phyloP scores from a whole-genome alignment of 2,329 filamentous ascomycete genomes.

The Aspergillus sp. region DNA sequence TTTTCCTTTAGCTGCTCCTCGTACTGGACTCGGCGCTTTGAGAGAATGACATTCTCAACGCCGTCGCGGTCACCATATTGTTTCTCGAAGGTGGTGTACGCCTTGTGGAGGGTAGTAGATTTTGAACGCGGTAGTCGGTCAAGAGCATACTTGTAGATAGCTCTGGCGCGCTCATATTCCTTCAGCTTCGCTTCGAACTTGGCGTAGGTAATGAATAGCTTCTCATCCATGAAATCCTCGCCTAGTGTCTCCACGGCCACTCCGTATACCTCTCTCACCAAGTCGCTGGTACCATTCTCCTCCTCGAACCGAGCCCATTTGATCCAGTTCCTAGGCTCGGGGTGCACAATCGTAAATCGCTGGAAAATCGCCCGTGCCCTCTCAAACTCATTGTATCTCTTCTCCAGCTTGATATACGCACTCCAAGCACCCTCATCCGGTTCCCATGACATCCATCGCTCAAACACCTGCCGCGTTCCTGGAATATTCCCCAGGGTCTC shows the following conservation, averaged over 20 bases:
- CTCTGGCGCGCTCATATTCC: conserved; percentile 87
- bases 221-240: conserved; percentile 95
- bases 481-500: conserved; percentile 95
- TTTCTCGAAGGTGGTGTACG: conserved; percentile 97
- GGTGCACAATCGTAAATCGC: conserved; percentile 87
- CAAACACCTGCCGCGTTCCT: conserved; percentile 89
- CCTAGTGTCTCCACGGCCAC: conserved; percentile 84
- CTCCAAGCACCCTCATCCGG: conserved; percentile 95
- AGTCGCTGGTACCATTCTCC: conserved; percentile 86
- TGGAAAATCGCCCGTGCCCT: conserved; percentile 87
- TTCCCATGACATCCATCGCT: conserved; percentile 98
- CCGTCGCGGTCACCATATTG: conserved; percentile 93
- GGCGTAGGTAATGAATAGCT: conserved; percentile 93
- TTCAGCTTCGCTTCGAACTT: conserved; percentile 92
- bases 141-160: conserved; percentile 95
- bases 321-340: conserved; percentile 95
- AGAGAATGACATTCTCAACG: conserved; percentile 92
- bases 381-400: conserved; percentile 89
- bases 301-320: conserved; percentile 98
- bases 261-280: conserved; percentile 90
- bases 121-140: conserved; percentile 87
- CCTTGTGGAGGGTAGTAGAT: conserved; percentile 81
- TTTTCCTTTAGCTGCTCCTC: conserved; percentile 94
- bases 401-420: conserved; percentile 95
- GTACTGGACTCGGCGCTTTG: conserved; percentile 88